Evolutionary conservation across 148 eudicot species (phyloP).

Genomic region (Heliosperma pusillum): DNA sequence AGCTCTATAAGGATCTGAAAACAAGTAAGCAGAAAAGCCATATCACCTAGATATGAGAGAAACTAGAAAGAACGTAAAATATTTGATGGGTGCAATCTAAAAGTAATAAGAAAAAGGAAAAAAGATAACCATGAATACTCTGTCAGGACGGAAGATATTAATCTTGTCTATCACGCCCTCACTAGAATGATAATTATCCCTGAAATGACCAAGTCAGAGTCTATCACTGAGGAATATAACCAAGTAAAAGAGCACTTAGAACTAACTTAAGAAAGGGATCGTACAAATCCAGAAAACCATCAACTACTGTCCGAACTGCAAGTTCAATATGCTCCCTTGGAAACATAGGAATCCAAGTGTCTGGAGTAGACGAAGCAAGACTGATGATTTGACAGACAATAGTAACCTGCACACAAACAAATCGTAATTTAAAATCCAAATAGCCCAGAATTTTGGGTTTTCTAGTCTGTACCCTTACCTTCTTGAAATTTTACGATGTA

Average conservation of each 20-base stretch:
- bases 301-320: conserved; percentile 83
- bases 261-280: conserved; percentile 18
- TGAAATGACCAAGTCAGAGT: conserved; percentile 30
- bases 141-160: conserved; percentile 82
- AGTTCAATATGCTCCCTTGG: conserved; percentile 49
- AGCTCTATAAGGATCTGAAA: conserved; percentile 80
- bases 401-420: conserved; percentile 54
- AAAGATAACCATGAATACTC: conserved; percentile 82
- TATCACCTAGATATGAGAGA: conserved; percentile 5
- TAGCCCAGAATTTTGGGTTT: neutral
- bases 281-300: conserved; percentile 87
- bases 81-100: neutral
- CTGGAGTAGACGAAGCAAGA: conserved; percentile 62
- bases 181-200: conserved; percentile 48
- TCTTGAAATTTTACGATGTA: too few species aligned
- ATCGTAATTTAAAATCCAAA: neutral
- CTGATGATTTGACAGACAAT: conserved; percentile 73
- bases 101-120: conserved; percentile 1
- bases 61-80: neutral
- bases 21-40: conserved; percentile 10
- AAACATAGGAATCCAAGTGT: conserved; percentile 63
- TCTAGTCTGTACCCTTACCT: too few species aligned
- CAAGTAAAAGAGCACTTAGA: conserved; percentile 5
- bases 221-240: conserved; percentile 12
- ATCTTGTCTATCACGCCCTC: conserved; percentile 76